Percentiles rank a stretch among this genome's conserved stretches.
phyloP scores from a whole-genome alignment of 1,139 yeast genomes.

The Hemisphaericaspora xylofermentans region DNA sequence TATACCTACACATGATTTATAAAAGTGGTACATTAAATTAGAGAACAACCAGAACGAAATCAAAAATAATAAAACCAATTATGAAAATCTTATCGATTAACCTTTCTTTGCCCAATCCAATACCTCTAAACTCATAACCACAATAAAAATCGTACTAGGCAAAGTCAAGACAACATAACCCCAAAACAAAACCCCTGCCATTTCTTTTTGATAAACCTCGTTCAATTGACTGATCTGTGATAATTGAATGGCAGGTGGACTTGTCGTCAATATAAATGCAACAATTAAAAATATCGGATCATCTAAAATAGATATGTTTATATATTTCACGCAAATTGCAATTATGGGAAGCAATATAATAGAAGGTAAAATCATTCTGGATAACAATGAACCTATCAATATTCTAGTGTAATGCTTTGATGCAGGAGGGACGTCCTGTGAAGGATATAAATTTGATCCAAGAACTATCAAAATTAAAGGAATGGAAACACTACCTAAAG shows the following conservation, averaged over 20 bases:
- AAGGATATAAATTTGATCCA: constrained; percentile 74
- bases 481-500: constrained; percentile 84
- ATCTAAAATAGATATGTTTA: constrained; percentile 68
- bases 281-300: constrained; percentile 83
- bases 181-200: constrained; percentile 87
- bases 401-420: constrained; percentile 58
- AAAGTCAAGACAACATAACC: constrained; percentile 76
- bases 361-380: constrained; percentile 79
- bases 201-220: constrained; percentile 73
- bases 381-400: constrained; percentile 64
- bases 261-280: constrained; percentile 68
- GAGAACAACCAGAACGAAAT: neutral
- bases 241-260: constrained; percentile 85
- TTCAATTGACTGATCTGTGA: constrained; percentile 81
- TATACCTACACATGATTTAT: too few relatives aligned
- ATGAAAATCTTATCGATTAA: neutral
- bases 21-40: too few relatives aligned
- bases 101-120: constrained; percentile 45
- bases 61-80: neutral
- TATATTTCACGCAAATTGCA: constrained; percentile 62
- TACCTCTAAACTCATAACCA: constrained; percentile 66
- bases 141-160: constrained; percentile 75
- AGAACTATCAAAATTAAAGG: constrained; percentile 76
- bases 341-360: constrained; percentile 65
- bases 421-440: constrained; percentile 62